Evolutionary conservation across 106 monocot genomes (phyloP), one percentile per base, ranked within the genome.

Genomic region (Allium cepa): DNA sequence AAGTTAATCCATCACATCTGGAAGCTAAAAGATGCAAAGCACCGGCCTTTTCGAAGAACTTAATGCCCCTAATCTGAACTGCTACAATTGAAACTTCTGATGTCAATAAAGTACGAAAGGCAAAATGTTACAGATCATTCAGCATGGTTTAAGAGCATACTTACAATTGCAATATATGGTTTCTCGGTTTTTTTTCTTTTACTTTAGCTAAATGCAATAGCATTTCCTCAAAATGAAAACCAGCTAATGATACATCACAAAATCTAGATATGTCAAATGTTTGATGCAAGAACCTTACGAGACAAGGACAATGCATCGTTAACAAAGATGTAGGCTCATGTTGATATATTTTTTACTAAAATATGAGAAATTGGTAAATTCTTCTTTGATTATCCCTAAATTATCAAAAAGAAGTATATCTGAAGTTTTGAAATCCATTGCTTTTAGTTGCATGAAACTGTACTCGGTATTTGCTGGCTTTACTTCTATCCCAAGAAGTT

Each of bases 21-120:
- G 78, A 86, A 70, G 91, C 75, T 70, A 95, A 73, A 68, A 58
- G 10, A 17, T 59, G 67, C 68, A 95, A 76, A 50, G 79, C 88
- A 66, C 49, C 36, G 71, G 79, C 62, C 69, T 91, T 95, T 75
- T 81, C 68, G 15, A 70, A 73, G 71, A 95, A 77, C 57, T 88
- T 88, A 12, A 73, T 73, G n/a, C 95, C 95, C 71, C 95, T 91
- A 80, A 95, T 88, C 95, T 95, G 85, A 78, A n/a, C n/a, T n/a
- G 77, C 46, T 11, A 81, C 46, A 27, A 12, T 9, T 36, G 7
- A 15, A 16, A n/a, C 15, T 8, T 4, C 59, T 17, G n/a, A n/a
- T n/a, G n/a, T n/a, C n/a, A n/a, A n/a, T n/a, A n/a, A n/a, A n/a
- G n/a, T n/a, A n/a, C n/a, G n/a, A n/a, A n/a, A n/a, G n/a, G n/a